phyloP scores from a whole-genome alignment of 2,329 filamentous ascomycete species.

The Rhytidhysteron rufulum region DNA sequence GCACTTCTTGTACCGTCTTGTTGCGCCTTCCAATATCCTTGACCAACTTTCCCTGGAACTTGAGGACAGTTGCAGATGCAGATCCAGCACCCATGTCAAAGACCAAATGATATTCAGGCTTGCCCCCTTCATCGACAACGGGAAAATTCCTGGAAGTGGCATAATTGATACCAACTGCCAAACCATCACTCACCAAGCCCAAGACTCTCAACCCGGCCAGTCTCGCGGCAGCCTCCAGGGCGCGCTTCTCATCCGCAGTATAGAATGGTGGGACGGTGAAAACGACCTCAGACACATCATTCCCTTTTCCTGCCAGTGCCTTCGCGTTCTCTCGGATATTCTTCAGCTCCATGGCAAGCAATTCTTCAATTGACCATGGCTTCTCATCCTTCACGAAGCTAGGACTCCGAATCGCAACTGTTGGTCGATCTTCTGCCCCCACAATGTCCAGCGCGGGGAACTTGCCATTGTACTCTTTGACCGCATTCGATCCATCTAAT shows the following conservation, averaged over 20 bases:
- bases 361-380: conserved; percentile 76
- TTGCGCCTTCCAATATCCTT: conserved; percentile 93
- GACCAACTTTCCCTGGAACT: conserved; percentile 81
- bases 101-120: conserved; percentile 86
- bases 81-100: conserved; percentile 98
- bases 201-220: conserved; percentile 85
- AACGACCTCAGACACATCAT: conserved; percentile 73
- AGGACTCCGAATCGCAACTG: conserved; percentile 77
- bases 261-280: conserved; percentile 90
- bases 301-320: conserved; percentile 70
- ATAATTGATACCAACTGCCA: conserved; percentile 93
- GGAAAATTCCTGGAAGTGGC: conserved; percentile 89
- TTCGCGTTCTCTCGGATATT: conserved; percentile 89
- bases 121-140: conserved; percentile 72
- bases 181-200: conserved; percentile 78
- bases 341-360: conserved; percentile 93
- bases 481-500: conserved; percentile 52
- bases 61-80: conserved; percentile 82
- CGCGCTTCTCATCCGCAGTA: conserved; percentile 83
- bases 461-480: conserved; percentile 66
- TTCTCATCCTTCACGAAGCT: conserved; percentile 64
- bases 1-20: conserved; percentile 95
- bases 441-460: conserved; percentile 76
- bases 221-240: conserved; percentile 77
- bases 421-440: conserved; percentile 53